A percentile compares a stretch with the other conserved stretches of the same genome.
These are phyloP conservation scores for Aspergillus affinis DNA, from an alignment of 495 filamentous ascomycete species.

Conservation along the genomic window DNA sequence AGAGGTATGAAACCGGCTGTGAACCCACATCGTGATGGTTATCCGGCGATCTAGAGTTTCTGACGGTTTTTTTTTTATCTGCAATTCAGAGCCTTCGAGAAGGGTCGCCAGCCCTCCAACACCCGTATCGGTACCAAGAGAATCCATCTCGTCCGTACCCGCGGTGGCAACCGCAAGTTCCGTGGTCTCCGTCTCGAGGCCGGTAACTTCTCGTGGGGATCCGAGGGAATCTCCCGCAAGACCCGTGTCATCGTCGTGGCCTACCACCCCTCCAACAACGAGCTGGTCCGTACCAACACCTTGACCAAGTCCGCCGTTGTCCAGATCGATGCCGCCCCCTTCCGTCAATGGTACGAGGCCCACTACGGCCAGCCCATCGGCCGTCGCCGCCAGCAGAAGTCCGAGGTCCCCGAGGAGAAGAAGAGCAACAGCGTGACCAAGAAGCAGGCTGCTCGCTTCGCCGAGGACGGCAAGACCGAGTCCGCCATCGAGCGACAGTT, in stretches of 20 bases:
- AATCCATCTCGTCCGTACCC: conserved; percentile 97
- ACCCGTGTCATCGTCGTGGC: conserved; percentile 96
- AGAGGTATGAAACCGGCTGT: conserved; percentile 59
- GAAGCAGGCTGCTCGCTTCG: conserved; percentile 88
- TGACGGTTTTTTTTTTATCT: conserved; percentile 10
- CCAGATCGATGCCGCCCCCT: conserved; percentile 96
- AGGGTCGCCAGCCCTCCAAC: conserved; percentile 97
- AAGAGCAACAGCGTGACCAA: conserved; percentile 90
- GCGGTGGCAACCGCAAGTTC: conserved; percentile 99
- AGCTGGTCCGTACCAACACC: conserved; percentile 99
- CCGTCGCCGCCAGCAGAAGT: conserved; percentile 84
- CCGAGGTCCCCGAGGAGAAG: conserved; percentile 70
- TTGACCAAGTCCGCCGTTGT: conserved; percentile 98
- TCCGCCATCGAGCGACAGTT: conserved; percentile 91
- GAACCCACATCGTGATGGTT: conserved; percentile 1
- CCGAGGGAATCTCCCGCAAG: conserved; percentile 96
- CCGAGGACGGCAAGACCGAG: conserved; percentile 88
- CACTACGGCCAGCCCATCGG: conserved; percentile 93
- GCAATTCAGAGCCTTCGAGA: conserved; percentile 91
- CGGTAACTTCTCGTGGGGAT: conserved; percentile 99
- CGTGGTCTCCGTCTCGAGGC: conserved; percentile 98
- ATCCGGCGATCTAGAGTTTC: background rate
- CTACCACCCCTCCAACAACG: conserved; percentile 99
- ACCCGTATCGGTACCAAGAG: conserved; percentile 98
- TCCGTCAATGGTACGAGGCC: conserved; percentile 99